A percentile compares a stretch with the other conserved stretches of the same genome.
These are phyloP conservation scores for Poa pratensis DNA, from an alignment of 176 grass and related monocot species.

Conservation along the genomic window DNA sequence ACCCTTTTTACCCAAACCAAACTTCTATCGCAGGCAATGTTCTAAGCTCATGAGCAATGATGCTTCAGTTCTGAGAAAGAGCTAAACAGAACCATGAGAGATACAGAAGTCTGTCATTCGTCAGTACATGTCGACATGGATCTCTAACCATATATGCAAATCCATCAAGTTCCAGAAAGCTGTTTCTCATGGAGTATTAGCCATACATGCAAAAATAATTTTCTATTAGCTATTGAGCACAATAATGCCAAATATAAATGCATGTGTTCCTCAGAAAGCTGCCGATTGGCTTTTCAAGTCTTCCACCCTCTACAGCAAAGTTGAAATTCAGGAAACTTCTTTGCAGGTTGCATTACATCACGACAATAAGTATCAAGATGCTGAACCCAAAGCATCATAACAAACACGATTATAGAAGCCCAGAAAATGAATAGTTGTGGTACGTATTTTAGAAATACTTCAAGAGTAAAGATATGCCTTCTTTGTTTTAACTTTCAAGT, in stretches of 20 bases:
- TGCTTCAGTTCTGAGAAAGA: background rate
- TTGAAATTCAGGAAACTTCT: background rate
- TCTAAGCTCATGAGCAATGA: background rate
- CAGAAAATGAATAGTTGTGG: background rate
- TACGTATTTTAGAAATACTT: background rate
- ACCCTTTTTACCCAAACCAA: too few relatives aligned
- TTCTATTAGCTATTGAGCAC: background rate
- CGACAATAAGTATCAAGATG: background rate
- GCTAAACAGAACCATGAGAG: too few relatives aligned
- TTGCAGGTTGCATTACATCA: background rate
- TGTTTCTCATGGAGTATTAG: too few relatives aligned
- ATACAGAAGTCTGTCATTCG: too few relatives aligned
- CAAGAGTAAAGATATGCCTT: background rate
- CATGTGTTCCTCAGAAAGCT: background rate
- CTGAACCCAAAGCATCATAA: background rate
- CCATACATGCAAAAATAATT: background rate
- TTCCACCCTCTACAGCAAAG: background rate
- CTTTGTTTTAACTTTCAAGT: background rate
- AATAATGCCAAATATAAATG: background rate
- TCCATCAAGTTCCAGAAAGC: too few relatives aligned
- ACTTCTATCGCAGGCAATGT: too few relatives aligned
- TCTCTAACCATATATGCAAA: background rate
- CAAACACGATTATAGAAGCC: background rate
- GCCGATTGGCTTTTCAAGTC: background rate
- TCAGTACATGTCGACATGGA: background rate